phyloP scores from a whole-genome alignment of 129 eudicot genomes.

The Gnaphalium uliginosum region DNA sequence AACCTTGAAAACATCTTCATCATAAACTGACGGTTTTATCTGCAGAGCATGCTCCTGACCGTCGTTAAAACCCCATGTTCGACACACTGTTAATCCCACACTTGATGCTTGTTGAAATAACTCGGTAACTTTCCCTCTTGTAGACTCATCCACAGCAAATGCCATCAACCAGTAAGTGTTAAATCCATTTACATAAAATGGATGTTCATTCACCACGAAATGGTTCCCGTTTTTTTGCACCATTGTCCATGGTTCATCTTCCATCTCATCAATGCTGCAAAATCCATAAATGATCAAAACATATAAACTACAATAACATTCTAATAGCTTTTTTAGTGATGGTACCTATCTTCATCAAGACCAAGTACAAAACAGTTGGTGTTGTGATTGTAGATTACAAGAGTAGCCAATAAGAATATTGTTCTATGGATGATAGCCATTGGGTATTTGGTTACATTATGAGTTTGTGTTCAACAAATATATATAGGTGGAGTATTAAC shows the following conservation, averaged over 20 bases:
- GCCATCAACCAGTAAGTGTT: conserved; percentile 96
- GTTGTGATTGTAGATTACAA: conserved; percentile 24
- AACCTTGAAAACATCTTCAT: conserved; percentile 88
- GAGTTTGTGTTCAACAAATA: conserved; percentile 11
- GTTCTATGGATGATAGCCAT: conserved; percentile 29
- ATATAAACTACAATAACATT: background rate
- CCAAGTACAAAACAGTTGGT: conserved; percentile 20
- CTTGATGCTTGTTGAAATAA: conserved; percentile 77
- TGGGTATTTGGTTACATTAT: conserved; percentile 14
- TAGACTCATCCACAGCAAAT: conserved; percentile 72
- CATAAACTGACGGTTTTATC: conserved; percentile 80
- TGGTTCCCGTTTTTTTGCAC: conserved; percentile 79
- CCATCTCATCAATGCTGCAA: conserved; percentile 46
- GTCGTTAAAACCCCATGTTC: conserved; percentile 99
- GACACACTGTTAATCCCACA: conserved; percentile 83
- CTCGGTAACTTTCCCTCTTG: conserved; percentile 81
- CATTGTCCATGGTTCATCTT: conserved; percentile 75
- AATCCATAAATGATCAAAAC: background rate
- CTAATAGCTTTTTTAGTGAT: background rate
- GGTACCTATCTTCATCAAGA: conserved; percentile 40
- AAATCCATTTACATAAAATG: conserved; percentile 91
- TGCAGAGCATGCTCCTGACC: conserved; percentile 93
- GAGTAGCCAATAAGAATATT: conserved; percentile 24
- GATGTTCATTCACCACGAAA: conserved; percentile 62
- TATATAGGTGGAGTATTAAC: conserved; percentile 33